phyloP scores from a whole-genome alignment of 768 basidiomycete genomes.

The Russula brevipes region DNA sequence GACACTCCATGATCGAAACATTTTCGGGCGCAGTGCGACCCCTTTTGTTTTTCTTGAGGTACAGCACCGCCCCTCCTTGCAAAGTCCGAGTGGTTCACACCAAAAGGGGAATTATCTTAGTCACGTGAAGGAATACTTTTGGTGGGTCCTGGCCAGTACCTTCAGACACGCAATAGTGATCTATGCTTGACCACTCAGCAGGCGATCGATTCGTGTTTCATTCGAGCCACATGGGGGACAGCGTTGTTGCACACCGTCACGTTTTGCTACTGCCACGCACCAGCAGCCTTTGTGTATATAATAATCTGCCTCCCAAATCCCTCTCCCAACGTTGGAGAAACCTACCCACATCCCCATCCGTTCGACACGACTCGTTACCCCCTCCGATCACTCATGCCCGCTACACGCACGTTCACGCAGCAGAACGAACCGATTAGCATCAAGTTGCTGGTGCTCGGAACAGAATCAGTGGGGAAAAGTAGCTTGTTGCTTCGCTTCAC shows the following conservation, averaged over 20 bases:
- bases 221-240: not conserved
- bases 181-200: too few species aligned
- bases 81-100: too few species aligned
- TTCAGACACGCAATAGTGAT: too few species aligned
- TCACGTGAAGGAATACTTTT: too few species aligned
- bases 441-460: conserved; percentile 78
- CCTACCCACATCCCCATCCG: not conserved
- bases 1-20: too few species aligned
- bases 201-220: not conserved
- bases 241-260: not conserved
- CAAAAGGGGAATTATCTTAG: too few species aligned
- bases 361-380: not conserved
- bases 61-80: too few species aligned
- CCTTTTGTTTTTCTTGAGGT: too few species aligned
- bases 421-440: conserved; percentile 52
- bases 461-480: conserved; percentile 87
- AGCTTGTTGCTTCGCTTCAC: conserved; percentile 90
- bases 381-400: not conserved
- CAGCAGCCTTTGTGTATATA: not conserved
- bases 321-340: not conserved
- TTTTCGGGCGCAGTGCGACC: too few species aligned
- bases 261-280: not conserved
- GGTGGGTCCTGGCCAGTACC: too few species aligned
- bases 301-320: not conserved
- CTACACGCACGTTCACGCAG: not conserved